Conservation (phyloP, 1,284 basidiomycete species). For the Ceratobasidium sp. region DNA sequence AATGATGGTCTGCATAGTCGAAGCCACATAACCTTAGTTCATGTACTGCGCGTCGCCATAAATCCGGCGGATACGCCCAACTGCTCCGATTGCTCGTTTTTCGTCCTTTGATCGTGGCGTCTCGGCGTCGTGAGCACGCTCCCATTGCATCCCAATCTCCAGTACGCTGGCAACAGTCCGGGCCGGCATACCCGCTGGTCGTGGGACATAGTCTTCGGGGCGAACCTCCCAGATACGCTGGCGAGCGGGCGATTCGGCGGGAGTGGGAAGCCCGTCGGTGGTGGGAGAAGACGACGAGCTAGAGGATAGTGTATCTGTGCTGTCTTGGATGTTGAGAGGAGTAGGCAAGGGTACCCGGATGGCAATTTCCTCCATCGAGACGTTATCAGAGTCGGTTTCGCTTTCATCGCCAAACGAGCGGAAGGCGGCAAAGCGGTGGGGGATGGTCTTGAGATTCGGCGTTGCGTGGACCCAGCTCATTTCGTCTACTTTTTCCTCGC, state of each 20-base stretch:
- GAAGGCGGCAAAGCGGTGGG: constrained; percentile 3
- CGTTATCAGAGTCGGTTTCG: constrained; percentile 35
- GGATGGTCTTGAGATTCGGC: neutral
- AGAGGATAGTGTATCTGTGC: neutral
- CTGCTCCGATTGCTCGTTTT: constrained; percentile 1
- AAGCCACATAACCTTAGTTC: constrained; percentile 13
- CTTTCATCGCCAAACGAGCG: constrained; percentile 7
- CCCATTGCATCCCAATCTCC: constrained; percentile 45
- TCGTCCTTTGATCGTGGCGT: constrained; percentile 19
- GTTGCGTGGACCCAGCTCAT: constrained; percentile 31
- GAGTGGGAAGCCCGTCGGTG: neutral
- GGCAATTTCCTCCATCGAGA: constrained; percentile 12
- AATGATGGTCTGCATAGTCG: neutral
- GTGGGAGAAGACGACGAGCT: constrained; percentile 3
- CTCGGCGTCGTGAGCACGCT: constrained; percentile 19
- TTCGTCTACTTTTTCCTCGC: neutral
- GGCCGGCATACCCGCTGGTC: constrained; percentile 24
- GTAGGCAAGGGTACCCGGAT: neutral
- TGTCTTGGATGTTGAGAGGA: constrained; percentile 6
- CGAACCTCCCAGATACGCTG: constrained; percentile 41
- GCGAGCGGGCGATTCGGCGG: constrained; percentile 3
- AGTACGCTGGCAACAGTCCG: constrained; percentile 37
- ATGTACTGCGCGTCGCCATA: constrained; percentile 42
- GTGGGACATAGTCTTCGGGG: constrained; percentile 36
- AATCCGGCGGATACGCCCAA: constrained; percentile 31